phyloP scores from a whole-genome alignment of 202 grass and related monocot species.

The Schoenoplectus triqueter region DNA sequence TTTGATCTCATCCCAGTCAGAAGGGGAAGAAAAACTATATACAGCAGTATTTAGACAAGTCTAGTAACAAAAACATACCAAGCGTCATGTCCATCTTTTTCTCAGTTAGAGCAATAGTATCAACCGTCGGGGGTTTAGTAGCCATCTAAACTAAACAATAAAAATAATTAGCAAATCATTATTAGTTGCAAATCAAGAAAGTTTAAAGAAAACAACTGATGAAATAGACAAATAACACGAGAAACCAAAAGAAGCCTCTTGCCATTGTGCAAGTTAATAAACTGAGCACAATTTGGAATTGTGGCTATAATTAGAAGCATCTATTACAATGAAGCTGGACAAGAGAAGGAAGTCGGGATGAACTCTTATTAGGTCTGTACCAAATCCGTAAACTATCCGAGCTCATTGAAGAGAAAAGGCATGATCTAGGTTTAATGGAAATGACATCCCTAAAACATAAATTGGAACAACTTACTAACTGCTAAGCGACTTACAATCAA shows the following conservation, averaged over 20 bases:
- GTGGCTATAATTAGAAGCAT: no score
- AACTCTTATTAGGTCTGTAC: no score
- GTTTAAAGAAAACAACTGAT: neutral
- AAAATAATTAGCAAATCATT: slow-evolving; percentile 55
- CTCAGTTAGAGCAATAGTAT: slow-evolving; percentile 87
- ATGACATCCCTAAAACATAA: no score
- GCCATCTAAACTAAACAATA: slow-evolving; percentile 82
- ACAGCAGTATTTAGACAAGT: neutral
- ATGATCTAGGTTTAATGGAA: no score
- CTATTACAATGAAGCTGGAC: no score
- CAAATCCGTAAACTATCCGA: no score
- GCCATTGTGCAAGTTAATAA: neutral
- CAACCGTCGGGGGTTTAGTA: slow-evolving; percentile 55
- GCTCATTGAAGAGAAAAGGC: no score
- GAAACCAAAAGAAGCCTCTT: no score
- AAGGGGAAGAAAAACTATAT: neutral
- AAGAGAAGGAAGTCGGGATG: no score
- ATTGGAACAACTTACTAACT: no score
- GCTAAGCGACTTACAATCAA: no score
- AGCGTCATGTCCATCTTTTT: slow-evolving; percentile 99
- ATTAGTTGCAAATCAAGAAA: neutral
- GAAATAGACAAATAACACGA: neutral
- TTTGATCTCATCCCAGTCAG: no score
- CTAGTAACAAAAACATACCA: slow-evolving; percentile 50
- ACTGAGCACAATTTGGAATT: neutral